Evolutionary conservation across 2,329 filamentous ascomycete species (phyloP), one percentile per base, ranked within the genome.

Genomic region (Scorias spongiosa): DNA sequence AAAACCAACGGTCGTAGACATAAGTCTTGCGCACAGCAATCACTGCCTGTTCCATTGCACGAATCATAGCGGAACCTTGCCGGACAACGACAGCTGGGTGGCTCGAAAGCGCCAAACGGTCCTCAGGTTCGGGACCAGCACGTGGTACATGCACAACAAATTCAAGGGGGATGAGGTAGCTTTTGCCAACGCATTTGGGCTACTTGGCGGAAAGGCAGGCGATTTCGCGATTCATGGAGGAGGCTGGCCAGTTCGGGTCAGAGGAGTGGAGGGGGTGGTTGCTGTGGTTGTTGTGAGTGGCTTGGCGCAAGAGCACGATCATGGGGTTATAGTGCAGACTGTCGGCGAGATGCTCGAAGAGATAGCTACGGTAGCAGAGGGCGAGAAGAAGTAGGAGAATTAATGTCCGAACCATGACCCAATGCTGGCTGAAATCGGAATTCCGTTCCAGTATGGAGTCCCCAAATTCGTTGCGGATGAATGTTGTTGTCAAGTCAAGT

Each of bases 141-240:
- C 78, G 3, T 88, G 81, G 80, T 73, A 76, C 46, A 74, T 86
- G 74, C 70, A 74, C 48, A 74, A 76, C 60, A 84, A 84, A 65
- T 78, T 78, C 50, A 58, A 55, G 1, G 75, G 75, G 10, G 72
- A 86, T 49, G 80, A 86, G 63, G 66, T 57, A 17, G 66, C 64
- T 2, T 87, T 89, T 60, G 70, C 71, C 36, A 70, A 71, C 36
- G 68, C 70, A 28, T 81, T 81, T 58, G 83, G 75, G 56, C 76
- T 71, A 30, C 65, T 88, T 54, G 70, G 73, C 5, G 62, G 61
- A 44, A 63, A 66, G 36, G 71, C 70, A 41, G 68, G 70, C 43
- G 67, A 74, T 29, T 89, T 83, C 66, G 83, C 83, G 1, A 82
- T 87, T 48, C 82, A 88, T 60, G 84, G 84, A 0, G 84, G 84